Evolutionary conservation across 129 eudicot genomes (phyloP).

Genomic region (Rutidosis leptorrhynchoides): DNA sequence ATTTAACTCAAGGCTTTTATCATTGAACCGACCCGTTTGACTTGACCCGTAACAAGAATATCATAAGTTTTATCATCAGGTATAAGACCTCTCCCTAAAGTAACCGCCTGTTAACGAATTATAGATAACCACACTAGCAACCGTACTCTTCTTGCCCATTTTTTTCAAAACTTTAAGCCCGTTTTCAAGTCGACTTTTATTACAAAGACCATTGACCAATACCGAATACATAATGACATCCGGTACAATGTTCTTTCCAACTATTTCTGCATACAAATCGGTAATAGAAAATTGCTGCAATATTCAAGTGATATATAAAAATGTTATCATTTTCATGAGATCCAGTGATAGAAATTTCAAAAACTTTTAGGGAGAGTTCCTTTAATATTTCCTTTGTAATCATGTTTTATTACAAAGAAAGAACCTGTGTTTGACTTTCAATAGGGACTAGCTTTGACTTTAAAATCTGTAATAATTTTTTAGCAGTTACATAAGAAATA

Average conservation of each 20-base stretch:
- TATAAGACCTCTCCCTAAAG: conserved; percentile 73
- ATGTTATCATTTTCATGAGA: background rate
- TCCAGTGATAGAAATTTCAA: background rate
- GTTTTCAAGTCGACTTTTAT: conserved; percentile 61
- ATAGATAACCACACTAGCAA: conserved; percentile 65
- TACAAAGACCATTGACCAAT: conserved; percentile 73
- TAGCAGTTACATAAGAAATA: background rate
- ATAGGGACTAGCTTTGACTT: background rate
- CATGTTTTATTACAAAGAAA: background rate
- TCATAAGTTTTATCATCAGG: conserved; percentile 74
- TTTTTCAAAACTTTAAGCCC: conserved; percentile 59
- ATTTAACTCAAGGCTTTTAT: conserved; percentile 16
- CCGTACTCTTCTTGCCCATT: conserved; percentile 49
- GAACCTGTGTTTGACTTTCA: background rate
- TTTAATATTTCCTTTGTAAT: background rate
- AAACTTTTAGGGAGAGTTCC: background rate
- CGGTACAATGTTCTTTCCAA: conserved; percentile 58
- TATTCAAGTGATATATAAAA: background rate
- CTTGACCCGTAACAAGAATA: conserved; percentile 68
- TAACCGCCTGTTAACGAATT: conserved; percentile 64
- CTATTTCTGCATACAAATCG: conserved; percentile 73
- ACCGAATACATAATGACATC: conserved; percentile 59
- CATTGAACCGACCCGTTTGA: conserved; percentile 30
- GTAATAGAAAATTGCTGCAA: conserved; percentile 32
- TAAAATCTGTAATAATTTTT: background rate